Evolutionary conservation across 1,284 basidiomycete species (phyloP), one percentile per base, ranked within the genome.

Genomic region (Pseudozyma sp.): DNA sequence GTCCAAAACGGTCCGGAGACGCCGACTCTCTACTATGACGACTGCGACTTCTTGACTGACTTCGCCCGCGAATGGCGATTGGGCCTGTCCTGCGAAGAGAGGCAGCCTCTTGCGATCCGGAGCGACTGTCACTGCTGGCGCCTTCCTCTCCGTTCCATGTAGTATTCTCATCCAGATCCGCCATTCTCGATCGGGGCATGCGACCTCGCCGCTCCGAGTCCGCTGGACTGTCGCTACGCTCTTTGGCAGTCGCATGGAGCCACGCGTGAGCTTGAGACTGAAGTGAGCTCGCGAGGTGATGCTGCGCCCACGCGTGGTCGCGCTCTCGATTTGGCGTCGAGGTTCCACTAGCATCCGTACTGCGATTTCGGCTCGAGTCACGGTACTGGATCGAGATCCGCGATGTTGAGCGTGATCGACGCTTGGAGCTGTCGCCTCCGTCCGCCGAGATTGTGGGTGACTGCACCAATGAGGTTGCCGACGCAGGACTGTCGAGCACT

Each of bases 141-240:
- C 48, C 51, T 5, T 62, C 58, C 8, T 74, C 71, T 9, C 62
- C 71, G n/a, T 58, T 75, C 72, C 72, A 75, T 0, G 60, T 75
- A 14, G 68, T 63, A 58, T 75, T 75, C 53, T 75, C 72, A 50
- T 75, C 72, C 7, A 75, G 57, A 42, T 75, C 72, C 4, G 66
- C 72, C 72, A 75, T 75, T 16, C 72, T 44, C 24, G 59, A 63
- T 17, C 63, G 43, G 4, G 72, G 58, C 52, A 66, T 31, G 13
- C 66, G 67, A 10, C 72, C 67, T 17, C 68, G 72, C 11, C 72
- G 63, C 47, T 75, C 72, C 1, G 72, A 75, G 0, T 75, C 72
- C 11, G 67, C 63, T 5, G 72, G 72, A 14, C 72, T 75, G 39
- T 75, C 72, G 49, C 66, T 66, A 29, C 71, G 66, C 46, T 69